These are phyloP conservation scores for Hordeum marinum DNA, from an alignment of 176 grass and related monocot genomes.

Conservation along the genomic window DNA sequence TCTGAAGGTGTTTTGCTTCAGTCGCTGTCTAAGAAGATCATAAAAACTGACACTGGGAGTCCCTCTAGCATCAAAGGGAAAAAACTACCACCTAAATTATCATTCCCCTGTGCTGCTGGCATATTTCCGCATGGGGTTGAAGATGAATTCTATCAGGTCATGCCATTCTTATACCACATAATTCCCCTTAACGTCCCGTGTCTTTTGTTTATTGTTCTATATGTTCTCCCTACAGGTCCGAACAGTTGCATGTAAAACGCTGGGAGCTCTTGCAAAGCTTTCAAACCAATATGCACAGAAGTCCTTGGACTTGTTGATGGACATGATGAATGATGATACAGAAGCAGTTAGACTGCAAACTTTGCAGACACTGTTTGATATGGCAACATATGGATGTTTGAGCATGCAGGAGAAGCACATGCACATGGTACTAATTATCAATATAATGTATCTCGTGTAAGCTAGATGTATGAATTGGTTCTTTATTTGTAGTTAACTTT, in stretches of 20 bases:
- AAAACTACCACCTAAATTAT: constrained; percentile 41
- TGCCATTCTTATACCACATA: constrained; percentile 9
- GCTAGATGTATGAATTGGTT: background rate
- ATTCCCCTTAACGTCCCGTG: background rate
- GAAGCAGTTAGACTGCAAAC: constrained; percentile 65
- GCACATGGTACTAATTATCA: constrained; percentile 71
- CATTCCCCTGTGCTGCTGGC: constrained; percentile 58
- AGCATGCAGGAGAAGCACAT: constrained; percentile 73
- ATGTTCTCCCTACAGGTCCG: constrained; percentile 54
- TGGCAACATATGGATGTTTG: constrained; percentile 66
- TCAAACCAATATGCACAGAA: constrained; percentile 62
- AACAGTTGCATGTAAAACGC: constrained; percentile 53
- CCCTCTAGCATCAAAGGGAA: constrained; percentile 32
- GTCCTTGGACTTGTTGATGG: constrained; percentile 83
- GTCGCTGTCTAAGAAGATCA: constrained; percentile 76
- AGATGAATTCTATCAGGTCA: constrained; percentile 82
- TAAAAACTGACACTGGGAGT: constrained; percentile 40
- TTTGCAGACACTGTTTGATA: constrained; percentile 59
- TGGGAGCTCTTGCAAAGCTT: constrained; percentile 58
- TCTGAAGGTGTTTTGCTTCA: constrained; percentile 66
- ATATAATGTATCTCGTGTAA: constrained; percentile 12
- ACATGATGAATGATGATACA: constrained; percentile 85
- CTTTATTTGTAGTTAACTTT: constrained; percentile 1
- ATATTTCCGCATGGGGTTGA: constrained; percentile 83
- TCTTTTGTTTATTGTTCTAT: constrained; percentile 26